Conservation (phyloP, 2,329 filamentous ascomycete genomes). For the Pestalotiopsis sp. region DNA sequence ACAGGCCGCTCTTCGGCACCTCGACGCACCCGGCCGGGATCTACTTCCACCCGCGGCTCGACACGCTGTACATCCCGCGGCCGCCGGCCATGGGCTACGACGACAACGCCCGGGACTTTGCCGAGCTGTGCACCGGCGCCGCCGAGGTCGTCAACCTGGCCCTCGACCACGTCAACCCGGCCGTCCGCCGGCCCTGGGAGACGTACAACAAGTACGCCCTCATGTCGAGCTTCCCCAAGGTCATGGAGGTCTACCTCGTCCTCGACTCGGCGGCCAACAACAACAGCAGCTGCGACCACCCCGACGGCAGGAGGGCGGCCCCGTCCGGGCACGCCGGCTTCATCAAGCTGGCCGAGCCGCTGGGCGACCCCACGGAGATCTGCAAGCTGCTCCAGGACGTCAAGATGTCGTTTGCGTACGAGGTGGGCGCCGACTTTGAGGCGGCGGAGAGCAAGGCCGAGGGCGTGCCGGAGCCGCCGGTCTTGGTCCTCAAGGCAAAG, state of each 20-base stretch:
- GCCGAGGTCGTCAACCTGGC: slow-evolving; percentile 42
- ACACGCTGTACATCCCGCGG: slow-evolving; percentile 42
- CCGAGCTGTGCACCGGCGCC: slow-evolving; percentile 35
- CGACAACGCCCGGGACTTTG: slow-evolving; percentile 43
- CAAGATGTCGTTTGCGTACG: slow-evolving; percentile 32
- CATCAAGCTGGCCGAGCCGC: slow-evolving; percentile 15
- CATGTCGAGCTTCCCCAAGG: slow-evolving; percentile 42
- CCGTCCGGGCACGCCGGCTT: slow-evolving; percentile 7
- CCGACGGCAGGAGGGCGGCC: background rate
- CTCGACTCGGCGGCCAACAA: slow-evolving; percentile 18
- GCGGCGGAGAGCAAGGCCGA: slow-evolving; percentile 20
- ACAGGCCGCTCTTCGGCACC: slow-evolving; percentile 38
- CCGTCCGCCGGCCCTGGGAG: slow-evolving; percentile 51
- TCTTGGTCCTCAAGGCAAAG: slow-evolving; percentile 30
- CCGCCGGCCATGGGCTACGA: slow-evolving; percentile 42
- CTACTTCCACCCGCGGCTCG: slow-evolving; percentile 32
- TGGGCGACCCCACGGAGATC: slow-evolving; percentile 11
- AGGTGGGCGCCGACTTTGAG: slow-evolving; percentile 27
- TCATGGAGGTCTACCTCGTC: slow-evolving; percentile 41
- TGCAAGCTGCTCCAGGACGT: slow-evolving; percentile 28
- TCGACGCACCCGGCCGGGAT: slow-evolving; percentile 29
- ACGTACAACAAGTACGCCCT: slow-evolving; percentile 52
- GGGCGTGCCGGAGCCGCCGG: slow-evolving; percentile 20
- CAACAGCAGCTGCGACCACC: background rate
- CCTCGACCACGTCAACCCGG: slow-evolving; percentile 46